Evolutionary conservation across 2,329 filamentous ascomycete genomes (phyloP).

Genomic region (Orbilia ellipsospora): DNA sequence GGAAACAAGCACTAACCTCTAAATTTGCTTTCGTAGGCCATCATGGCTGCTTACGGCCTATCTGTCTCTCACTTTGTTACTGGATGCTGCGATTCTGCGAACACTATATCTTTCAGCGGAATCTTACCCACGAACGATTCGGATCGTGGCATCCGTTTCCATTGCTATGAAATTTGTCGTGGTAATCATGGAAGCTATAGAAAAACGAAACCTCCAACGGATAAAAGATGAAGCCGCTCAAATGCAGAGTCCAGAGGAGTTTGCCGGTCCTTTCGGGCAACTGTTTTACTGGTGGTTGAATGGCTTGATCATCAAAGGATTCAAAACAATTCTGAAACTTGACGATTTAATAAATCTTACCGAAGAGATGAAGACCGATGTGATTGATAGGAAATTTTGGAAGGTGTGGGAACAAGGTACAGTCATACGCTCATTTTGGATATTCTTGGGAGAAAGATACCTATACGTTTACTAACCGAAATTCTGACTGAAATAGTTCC

Average conservation of each 20-base stretch:
- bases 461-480: not conserved
- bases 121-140: conserved; percentile 17
- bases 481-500: not conserved
- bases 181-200: conserved; percentile 12
- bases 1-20: not conserved
- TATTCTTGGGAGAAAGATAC: too few species aligned
- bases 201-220: not conserved
- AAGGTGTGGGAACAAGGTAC: conserved; percentile 60
- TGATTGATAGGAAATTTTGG: conserved; percentile 63
- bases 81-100: conserved; percentile 24
- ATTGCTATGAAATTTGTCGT: conserved; percentile 20
- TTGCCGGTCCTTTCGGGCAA: conserved; percentile 61
- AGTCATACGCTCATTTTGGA: not conserved
- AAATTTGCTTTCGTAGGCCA: conserved; percentile 4
- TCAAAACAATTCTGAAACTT: conserved; percentile 10
- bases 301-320: conserved; percentile 61
- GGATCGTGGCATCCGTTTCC: conserved; percentile 15
- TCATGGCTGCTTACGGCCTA: conserved; percentile 42
- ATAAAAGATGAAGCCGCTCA: conserved; percentile 10
- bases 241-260: conserved; percentile 61
- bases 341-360: conserved; percentile 56
- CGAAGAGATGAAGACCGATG: conserved; percentile 60
- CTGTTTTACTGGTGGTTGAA: conserved; percentile 62
- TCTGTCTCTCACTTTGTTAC: conserved; percentile 23
- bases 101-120: conserved; percentile 31